phyloP scores from a whole-genome alignment of 1,284 basidiomycete species.

The Chalciporus sp. region DNA sequence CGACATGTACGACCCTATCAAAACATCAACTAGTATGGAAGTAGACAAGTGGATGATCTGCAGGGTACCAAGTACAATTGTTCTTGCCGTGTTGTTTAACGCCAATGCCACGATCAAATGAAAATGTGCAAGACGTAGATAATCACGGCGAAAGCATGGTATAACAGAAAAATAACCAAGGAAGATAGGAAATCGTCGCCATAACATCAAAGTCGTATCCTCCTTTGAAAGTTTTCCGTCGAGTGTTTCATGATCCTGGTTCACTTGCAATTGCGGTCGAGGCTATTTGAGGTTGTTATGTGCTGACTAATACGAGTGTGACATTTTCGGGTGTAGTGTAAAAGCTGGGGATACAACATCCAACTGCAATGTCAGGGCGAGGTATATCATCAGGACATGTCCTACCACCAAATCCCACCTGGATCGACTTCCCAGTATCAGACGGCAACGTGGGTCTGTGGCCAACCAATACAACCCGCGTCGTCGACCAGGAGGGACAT shows the following conservation, averaged over 20 bases:
- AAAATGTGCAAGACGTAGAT: conserved; percentile 59
- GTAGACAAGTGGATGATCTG: conserved; percentile 58
- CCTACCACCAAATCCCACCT: conserved; percentile 55
- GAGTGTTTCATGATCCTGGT: too few species aligned
- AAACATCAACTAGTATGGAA: conserved; percentile 51
- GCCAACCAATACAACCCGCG: conserved; percentile 56
- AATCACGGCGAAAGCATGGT: conserved; percentile 47
- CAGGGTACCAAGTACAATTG: conserved; percentile 36
- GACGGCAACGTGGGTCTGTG: conserved; percentile 58
- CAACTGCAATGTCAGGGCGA: conserved; percentile 40
- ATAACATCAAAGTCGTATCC: neutral
- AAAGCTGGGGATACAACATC: too few species aligned
- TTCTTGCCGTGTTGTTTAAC: conserved; percentile 74
- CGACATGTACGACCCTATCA: conserved; percentile 54
- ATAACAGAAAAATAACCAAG: neutral
- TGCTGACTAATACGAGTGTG: neutral
- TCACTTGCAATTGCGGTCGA: too few species aligned
- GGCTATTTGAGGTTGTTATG: too few species aligned
- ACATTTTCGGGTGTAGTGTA: neutral
- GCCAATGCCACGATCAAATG: conserved; percentile 46
- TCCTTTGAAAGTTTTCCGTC: neutral
- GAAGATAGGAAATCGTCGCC: neutral
- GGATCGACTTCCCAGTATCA: conserved; percentile 57
- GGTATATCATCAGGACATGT: conserved; percentile 30
- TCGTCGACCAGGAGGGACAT: conserved; percentile 57